Conservation (phyloP, 2,329 filamentous ascomycete species). For the Orbilia javanica region DNA sequence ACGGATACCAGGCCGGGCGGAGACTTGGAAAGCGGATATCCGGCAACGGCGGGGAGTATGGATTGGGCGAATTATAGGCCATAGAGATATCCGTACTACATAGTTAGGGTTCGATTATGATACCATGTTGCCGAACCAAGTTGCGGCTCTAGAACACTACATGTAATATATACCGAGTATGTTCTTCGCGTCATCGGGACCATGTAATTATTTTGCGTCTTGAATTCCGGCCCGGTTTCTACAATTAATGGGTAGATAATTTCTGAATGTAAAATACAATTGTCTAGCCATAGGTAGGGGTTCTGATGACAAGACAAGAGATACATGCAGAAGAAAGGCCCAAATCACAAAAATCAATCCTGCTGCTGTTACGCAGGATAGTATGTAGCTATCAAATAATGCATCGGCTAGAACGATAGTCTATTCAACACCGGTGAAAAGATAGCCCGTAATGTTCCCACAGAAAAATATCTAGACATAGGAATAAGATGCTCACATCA, state of each 20-base stretch:
- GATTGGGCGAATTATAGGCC: slow-evolving; percentile 11
- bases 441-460: background rate
- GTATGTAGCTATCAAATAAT: background rate
- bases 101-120: background rate
- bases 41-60: background rate
- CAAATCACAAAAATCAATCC: background rate
- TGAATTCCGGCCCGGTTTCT: background rate
- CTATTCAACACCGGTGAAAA: background rate
- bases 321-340: background rate
- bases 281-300: background rate
- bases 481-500: slow-evolving; percentile 59
- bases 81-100: background rate
- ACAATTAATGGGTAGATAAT: background rate
- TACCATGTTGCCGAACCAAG: no score
- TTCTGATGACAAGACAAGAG: background rate
- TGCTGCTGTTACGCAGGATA: background rate
- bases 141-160: no score
- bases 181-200: background rate
- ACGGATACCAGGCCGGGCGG: background rate
- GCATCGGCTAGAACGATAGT: background rate
- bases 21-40: slow-evolving; percentile 27
- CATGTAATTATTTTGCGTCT: background rate
- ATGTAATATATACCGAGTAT: background rate
- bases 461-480: background rate
- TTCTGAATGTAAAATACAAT: background rate